Evolutionary conservation across 306 rosid genomes (phyloP).

Genomic region (Castanea crenata): DNA sequence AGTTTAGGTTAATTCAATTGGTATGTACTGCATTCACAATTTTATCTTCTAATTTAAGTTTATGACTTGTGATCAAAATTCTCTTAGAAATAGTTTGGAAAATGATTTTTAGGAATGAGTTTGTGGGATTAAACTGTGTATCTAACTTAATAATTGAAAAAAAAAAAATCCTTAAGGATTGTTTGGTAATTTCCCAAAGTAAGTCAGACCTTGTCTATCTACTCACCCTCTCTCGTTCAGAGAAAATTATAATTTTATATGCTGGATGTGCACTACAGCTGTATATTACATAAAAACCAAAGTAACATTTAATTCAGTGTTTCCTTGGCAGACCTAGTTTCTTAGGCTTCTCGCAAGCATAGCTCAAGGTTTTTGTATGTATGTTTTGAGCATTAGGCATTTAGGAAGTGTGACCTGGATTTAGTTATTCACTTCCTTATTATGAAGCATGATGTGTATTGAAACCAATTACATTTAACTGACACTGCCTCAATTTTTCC

Average conservation of each 20-base stretch:
- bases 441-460: not conserved
- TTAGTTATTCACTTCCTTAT: not conserved
- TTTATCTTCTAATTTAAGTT: not conserved
- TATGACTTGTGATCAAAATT: not conserved
- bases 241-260: not conserved
- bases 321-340: not conserved
- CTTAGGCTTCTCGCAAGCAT: not conserved
- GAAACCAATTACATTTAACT: not conserved
- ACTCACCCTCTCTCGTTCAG: not conserved
- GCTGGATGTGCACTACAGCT: not conserved
- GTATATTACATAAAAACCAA: not conserved
- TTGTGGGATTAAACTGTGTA: too few relatives aligned
- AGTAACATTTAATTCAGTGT: not conserved
- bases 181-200: too few relatives aligned
- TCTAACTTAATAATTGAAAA: too few relatives aligned
- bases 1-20: constrained; percentile 74
- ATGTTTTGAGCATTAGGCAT: not conserved
- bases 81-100: not conserved
- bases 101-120: too few relatives aligned
- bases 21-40: constrained; percentile 34
- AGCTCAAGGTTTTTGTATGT: not conserved
- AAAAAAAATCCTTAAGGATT: too few relatives aligned
- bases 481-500: not conserved
- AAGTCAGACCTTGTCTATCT: not conserved
- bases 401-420: not conserved